A percentile compares a stretch with the other conserved stretches of the same genome.
These are phyloP conservation scores for Rhizophora apiculata DNA, from an alignment of 345 rosid genomes.

Conservation along the genomic window DNA sequence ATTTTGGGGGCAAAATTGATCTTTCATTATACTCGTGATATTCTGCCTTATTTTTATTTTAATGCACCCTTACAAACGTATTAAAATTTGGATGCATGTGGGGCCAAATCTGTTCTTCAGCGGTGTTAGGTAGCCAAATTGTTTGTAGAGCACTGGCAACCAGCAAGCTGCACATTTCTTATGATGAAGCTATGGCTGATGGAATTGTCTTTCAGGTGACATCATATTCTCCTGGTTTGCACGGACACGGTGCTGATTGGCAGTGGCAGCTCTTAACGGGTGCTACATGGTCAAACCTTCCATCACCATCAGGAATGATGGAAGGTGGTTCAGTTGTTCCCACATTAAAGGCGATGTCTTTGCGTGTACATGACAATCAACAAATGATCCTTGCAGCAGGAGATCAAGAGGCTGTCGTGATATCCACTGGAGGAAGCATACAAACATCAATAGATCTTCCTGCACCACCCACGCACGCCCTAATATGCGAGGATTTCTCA, in stretches of 20 bases:
- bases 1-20: background rate
- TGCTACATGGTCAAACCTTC: conserved; percentile 95
- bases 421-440: conserved; percentile 87
- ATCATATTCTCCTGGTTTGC: conserved; percentile 77
- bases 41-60: too few relatives aligned
- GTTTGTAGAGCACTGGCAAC: conserved; percentile 62
- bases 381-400: conserved; percentile 94
- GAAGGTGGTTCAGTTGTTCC: conserved; percentile 76
- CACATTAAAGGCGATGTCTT: conserved; percentile 69
- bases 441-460: conserved; percentile 76
- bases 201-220: conserved; percentile 57
- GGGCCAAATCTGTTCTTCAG: too few relatives aligned
- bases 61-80: too few relatives aligned
- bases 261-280: conserved; percentile 49
- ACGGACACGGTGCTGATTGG: conserved; percentile 59
- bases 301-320: conserved; percentile 83
- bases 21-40: background rate
- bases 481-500: conserved; percentile 80
- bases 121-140: conserved; percentile 12
- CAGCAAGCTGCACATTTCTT: conserved; percentile 8
- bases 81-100: too few relatives aligned
- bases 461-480: conserved; percentile 77
- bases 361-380: conserved; percentile 70
- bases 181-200: background rate
- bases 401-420: conserved; percentile 76